phyloP scores from a whole-genome alignment of 306 rosid genomes.

The Casuarina cunninghamiana region DNA sequence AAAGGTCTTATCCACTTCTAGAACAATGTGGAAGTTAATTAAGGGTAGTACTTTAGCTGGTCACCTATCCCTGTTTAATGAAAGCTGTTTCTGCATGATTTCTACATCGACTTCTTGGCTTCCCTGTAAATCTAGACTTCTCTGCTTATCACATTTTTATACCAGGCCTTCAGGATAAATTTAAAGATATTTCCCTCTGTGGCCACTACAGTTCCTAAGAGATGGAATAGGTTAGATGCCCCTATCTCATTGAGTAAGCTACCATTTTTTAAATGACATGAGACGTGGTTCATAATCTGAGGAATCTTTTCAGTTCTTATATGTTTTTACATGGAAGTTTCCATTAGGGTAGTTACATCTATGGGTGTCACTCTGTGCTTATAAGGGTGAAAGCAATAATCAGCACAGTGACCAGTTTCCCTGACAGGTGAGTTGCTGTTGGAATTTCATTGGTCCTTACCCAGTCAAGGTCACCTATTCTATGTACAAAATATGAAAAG shows the following conservation, averaged over 20 bases:
- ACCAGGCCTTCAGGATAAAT: background rate
- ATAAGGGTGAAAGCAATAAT: background rate
- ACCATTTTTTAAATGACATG: background rate
- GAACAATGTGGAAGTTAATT: background rate
- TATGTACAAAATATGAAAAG: background rate
- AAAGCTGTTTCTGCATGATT: background rate
- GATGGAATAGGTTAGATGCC: background rate
- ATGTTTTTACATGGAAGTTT: background rate
- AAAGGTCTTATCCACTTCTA: slow-evolving; percentile 2
- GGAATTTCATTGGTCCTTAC: background rate
- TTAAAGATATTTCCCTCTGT: background rate
- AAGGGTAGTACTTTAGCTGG: background rate
- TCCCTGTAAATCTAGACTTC: background rate
- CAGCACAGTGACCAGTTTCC: background rate
- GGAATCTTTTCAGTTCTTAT: background rate
- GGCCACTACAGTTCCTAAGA: background rate
- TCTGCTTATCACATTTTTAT: background rate
- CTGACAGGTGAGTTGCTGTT: background rate
- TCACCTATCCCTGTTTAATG: background rate
- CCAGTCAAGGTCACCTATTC: background rate
- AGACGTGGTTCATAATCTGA: background rate
- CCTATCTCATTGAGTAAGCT: background rate
- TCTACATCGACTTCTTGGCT: background rate
- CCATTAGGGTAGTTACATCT: background rate
- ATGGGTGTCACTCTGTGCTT: background rate